A percentile compares a stretch with the other conserved stretches of the same genome.
These are phyloP conservation scores for Santalum album DNA, from an alignment of 164 flowering plant genomes.

Conservation along the genomic window DNA sequence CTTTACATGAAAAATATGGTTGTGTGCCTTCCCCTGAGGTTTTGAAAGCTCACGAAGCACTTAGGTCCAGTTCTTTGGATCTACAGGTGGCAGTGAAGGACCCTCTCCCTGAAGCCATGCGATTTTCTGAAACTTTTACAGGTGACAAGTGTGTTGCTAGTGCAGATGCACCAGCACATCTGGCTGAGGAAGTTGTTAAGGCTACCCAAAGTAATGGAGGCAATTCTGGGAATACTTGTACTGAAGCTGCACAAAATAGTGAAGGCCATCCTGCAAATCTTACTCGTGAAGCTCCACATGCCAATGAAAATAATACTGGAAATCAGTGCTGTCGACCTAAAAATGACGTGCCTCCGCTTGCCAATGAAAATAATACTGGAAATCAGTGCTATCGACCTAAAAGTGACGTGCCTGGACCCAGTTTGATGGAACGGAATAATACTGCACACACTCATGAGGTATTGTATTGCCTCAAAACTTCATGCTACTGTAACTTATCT, in stretches of 20 bases:
- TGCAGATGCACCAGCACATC: conserved; percentile 3
- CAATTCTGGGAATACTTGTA: not conserved
- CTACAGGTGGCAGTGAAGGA: conserved; percentile 45
- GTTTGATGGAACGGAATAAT: conserved; percentile 41
- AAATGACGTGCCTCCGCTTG: no score
- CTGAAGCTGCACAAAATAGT: not conserved
- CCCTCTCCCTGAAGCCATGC: conserved; percentile 65
- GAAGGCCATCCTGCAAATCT: not conserved
- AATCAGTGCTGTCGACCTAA: no score
- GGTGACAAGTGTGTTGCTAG: conserved; percentile 8
- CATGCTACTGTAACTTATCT: no score
- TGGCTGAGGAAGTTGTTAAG: conserved; percentile 7
- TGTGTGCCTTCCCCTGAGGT: conserved; percentile 22
- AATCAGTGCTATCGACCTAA: conserved; percentile 1
- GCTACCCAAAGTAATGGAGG: conserved; percentile 8
- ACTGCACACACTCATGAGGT: conserved; percentile 58
- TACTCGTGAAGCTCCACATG: no score
- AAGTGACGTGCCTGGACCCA: conserved; percentile 19
- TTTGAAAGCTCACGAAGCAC: conserved; percentile 33
- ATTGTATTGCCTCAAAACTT: no score
- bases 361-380: no score
- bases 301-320: no score
- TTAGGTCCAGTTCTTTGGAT: conserved; percentile 39
- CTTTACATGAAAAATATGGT: conserved; percentile 12
- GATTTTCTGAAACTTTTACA: conserved; percentile 23